These are phyloP conservation scores for Exserohilum turcica DNA, from an alignment of 2,329 filamentous ascomycete genomes.

Conservation along the genomic window DNA sequence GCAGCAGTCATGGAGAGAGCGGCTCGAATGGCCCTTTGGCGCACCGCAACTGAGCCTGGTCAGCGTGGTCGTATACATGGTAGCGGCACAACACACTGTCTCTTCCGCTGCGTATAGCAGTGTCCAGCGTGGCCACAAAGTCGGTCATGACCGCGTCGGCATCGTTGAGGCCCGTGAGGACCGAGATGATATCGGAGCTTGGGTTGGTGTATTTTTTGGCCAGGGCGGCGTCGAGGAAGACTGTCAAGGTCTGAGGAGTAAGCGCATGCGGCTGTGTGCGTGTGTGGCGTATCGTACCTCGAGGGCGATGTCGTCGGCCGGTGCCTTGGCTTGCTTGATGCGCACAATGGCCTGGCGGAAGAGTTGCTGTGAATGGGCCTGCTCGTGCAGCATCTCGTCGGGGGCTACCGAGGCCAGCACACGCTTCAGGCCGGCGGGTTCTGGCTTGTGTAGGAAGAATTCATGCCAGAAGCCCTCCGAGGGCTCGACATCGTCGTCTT, in stretches of 20 bases:
- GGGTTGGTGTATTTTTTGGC: conserved; percentile 93
- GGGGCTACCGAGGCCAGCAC: conserved; percentile 73
- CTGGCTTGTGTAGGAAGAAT: conserved; percentile 88
- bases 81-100: conserved; percentile 60
- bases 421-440: conserved; percentile 68
- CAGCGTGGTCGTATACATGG: conserved; percentile 6
- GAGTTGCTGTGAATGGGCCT: conserved; percentile 76
- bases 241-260: conserved; percentile 76
- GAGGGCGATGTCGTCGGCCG: conserved; percentile 76
- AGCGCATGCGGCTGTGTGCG: conserved; percentile 42
- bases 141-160: conserved; percentile 87
- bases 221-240: conserved; percentile 81
- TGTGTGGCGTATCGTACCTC: conserved; percentile 67
- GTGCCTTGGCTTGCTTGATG: conserved; percentile 64
- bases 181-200: conserved; percentile 89
- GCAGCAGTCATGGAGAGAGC: conserved; percentile 85
- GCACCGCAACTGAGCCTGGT: conserved; percentile 66
- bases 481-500: conserved; percentile 68
- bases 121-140: conserved; percentile 81
- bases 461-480: conserved; percentile 94
- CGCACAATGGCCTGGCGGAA: conserved; percentile 74
- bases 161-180: conserved; percentile 86
- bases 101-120: conserved; percentile 77
- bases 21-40: conserved; percentile 79
- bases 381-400: conserved; percentile 75